Base-by-base conservation (phyloP, 768 basidiomycete species). In the Asterophora parasitica region DNA sequence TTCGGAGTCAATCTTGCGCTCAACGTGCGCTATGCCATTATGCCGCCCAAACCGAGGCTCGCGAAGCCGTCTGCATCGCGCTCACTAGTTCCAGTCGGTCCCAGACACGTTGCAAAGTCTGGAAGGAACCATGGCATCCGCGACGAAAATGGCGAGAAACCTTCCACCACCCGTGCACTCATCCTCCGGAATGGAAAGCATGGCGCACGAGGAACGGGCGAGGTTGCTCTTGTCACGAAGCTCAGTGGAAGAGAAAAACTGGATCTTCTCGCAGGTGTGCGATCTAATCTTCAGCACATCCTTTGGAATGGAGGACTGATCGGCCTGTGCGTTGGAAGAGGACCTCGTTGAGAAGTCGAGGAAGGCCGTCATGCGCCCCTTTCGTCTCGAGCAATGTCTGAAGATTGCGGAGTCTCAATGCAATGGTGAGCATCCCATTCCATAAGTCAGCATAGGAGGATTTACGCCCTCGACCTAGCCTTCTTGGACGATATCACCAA, bases 171-270 rank as follows among this genome's bases (percentile, higher is more conserved):
- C n/a, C 80, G 83, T 35, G 88, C 88, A 20, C 73, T 90, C 45
- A 62, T 88, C 46, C 65, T 90, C 53, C 78, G 88, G 53, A 85
- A 88, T 58, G 84, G 83, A 34, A 89, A 88, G 59, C 66, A 83
- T 65, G 88, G 85, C 10, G 73, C 84, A 23, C 74, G 74, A 44
- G 87, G 88, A 34, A 79, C 80, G 4, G 86, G 86, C 13, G 86
- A 88, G 64, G 15, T 88, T 37, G 62, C 82, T 39, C 63, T 77
- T 38, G 69, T 72, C 44, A 75, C 68, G 19, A 85, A 75, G 59
- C 76, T 88, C 52, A 81, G 75, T 41, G 89, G 89, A 1, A 75
- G 85, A 58, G 88, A 90, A 64, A 90, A 90, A 58, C 71, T 92
- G 26, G 86, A 88, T 61, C 73, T 90, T 19, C 67, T 90, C 26